These are phyloP conservation scores for Daedalea quercina DNA, from an alignment of 768 basidiomycete genomes.

Conservation along the genomic window DNA sequence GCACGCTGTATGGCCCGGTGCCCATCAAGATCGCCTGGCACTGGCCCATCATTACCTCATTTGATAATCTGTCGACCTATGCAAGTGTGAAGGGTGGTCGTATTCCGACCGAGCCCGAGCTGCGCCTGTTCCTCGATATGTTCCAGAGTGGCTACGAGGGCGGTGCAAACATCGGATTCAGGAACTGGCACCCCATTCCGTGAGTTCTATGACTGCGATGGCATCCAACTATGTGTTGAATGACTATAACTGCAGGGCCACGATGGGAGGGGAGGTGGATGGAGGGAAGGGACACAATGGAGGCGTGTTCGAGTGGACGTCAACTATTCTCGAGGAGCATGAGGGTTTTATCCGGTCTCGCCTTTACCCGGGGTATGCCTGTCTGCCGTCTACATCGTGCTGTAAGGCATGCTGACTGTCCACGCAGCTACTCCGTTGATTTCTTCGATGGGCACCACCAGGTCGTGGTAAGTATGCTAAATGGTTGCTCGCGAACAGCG, in stretches of 20 bases:
- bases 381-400: background rate
- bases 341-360: constrained; percentile 72
- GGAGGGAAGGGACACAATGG: constrained; percentile 76
- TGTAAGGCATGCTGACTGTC: background rate
- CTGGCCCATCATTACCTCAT: constrained; percentile 85
- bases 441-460: constrained; percentile 88
- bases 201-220: constrained; percentile 33
- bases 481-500: too few relatives aligned
- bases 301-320: constrained; percentile 99
- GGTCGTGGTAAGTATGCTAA: constrained; percentile 56
- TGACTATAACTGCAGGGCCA: constrained; percentile 41
- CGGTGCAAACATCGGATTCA: constrained; percentile 78
- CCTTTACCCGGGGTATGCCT: constrained; percentile 78
- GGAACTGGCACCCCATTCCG: constrained; percentile 93
- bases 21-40: constrained; percentile 65
- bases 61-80: constrained; percentile 71
- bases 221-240: background rate
- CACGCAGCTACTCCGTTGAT: constrained; percentile 66
- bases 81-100: constrained; percentile 88
- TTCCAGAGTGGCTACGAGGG: constrained; percentile 71
- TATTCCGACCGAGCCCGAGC: constrained; percentile 85
- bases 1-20: constrained; percentile 84
- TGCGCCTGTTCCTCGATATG: constrained; percentile 70
- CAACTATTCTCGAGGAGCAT: constrained; percentile 61
- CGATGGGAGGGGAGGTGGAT: constrained; percentile 47